A percentile compares a stretch with the other conserved stretches of the same genome.
Evolutionary conservation across 352 stramenopile species (phyloP).

Genomic region (Globisporangium cylindrosporum): DNA sequence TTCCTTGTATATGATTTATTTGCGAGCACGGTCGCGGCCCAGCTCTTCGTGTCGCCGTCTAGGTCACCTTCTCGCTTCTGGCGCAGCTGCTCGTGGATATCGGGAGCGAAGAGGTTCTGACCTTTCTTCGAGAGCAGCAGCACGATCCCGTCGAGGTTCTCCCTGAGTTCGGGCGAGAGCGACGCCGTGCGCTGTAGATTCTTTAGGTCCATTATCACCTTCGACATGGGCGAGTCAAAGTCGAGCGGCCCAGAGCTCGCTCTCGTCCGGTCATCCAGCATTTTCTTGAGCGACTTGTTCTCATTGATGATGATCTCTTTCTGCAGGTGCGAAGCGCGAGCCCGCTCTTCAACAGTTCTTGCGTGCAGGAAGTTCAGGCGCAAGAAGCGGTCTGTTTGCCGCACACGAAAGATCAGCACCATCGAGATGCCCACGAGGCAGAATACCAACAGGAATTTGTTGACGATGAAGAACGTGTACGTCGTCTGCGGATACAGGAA

Average conservation of each 20-base stretch:
- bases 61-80: conserved; percentile 66
- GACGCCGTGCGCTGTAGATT: conserved; percentile 60
- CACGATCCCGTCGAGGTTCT: conserved; percentile 77
- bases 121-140: conserved; percentile 74
- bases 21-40: conserved; percentile 66
- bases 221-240: conserved; percentile 79
- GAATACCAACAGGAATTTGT: conserved; percentile 76
- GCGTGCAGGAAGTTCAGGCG: conserved; percentile 75
- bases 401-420: conserved; percentile 61
- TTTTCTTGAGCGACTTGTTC: conserved; percentile 82
- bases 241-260: conserved; percentile 44
- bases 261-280: conserved; percentile 59
- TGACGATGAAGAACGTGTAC: conserved; percentile 55
- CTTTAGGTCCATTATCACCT: conserved; percentile 75
- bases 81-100: conserved; percentile 81
- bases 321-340: conserved; percentile 59
- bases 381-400: conserved; percentile 73
- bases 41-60: conserved; percentile 78
- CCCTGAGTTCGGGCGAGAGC: conserved; percentile 55
- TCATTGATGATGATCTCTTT: conserved; percentile 84
- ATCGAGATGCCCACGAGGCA: conserved; percentile 47
- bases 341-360: conserved; percentile 66
- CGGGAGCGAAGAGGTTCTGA: conserved; percentile 75
- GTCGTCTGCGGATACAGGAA: conserved; percentile 58
- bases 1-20: conserved; percentile 82